Conservation (phyloP, 1,139 yeast species). For the Yamadazyma spencermartinsiae region DNA sequence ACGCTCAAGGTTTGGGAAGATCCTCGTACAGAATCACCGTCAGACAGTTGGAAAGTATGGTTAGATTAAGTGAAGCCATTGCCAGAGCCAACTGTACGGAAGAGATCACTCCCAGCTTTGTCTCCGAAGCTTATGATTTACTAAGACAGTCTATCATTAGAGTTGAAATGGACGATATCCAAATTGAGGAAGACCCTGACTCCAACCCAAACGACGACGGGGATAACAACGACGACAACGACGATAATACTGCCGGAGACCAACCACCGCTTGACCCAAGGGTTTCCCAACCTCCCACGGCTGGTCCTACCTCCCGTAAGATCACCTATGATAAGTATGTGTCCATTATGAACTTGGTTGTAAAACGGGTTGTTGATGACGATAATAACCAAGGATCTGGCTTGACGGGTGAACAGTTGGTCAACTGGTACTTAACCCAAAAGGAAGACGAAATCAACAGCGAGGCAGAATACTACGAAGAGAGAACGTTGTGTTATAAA, state of each 20-base stretch:
- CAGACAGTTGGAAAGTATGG: slow-evolving; percentile 92
- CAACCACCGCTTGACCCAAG: slow-evolving; percentile 9
- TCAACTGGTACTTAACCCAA: slow-evolving; percentile 78
- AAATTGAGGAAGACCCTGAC: slow-evolving; percentile 61
- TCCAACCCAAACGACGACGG: slow-evolving; percentile 17
- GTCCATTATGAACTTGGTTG: slow-evolving; percentile 77
- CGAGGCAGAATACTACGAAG: slow-evolving; percentile 71
- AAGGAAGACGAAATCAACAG: slow-evolving; percentile 70
- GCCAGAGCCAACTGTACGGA: slow-evolving; percentile 97
- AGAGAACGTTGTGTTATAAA: slow-evolving; percentile 70
- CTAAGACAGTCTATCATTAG: slow-evolving; percentile 89
- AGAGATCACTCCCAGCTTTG: slow-evolving; percentile 81
- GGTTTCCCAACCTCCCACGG: slow-evolving; percentile 9
- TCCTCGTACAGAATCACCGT: slow-evolving; percentile 93
- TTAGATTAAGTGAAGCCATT: slow-evolving; percentile 91
- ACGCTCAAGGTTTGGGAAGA: slow-evolving; percentile 88
- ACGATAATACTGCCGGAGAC: slow-evolving; percentile 14
- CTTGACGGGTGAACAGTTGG: slow-evolving; percentile 65
- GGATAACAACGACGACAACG: slow-evolving; percentile 13
- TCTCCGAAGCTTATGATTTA: slow-evolving; percentile 90
- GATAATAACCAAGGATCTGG: slow-evolving; percentile 61
- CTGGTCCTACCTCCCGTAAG: slow-evolving; percentile 18
- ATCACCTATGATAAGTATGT: slow-evolving; percentile 87
- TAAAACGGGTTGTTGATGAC: slow-evolving; percentile 65
- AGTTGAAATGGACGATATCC: slow-evolving; percentile 93